Percentiles rank a stretch among this genome's conserved stretches.
These are phyloP conservation scores for Silene coronaria DNA, from an alignment of 179 eudicot genomes.

Conservation along the genomic window DNA sequence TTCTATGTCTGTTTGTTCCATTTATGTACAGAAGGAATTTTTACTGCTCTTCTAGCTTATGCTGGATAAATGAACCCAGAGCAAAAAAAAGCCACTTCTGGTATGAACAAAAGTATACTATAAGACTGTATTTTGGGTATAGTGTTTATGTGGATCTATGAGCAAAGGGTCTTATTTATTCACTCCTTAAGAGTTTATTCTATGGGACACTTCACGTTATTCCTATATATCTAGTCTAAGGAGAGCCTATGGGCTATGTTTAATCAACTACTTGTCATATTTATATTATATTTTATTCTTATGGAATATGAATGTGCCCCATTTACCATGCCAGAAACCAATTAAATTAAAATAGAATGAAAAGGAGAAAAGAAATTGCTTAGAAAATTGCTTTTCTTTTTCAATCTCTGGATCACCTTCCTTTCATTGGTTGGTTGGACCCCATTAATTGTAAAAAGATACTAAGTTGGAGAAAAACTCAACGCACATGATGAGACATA, in stretches of 20 bases:
- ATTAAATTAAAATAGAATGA: neutral
- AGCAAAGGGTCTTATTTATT: constrained; percentile 39
- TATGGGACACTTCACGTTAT: constrained; percentile 39
- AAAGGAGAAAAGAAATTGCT: neutral
- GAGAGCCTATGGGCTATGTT: constrained; percentile 37
- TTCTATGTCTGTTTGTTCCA: constrained; percentile 33
- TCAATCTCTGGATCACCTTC: constrained; percentile 5
- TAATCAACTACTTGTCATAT: constrained; percentile 27
- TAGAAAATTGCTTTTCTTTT: constrained; percentile 10
- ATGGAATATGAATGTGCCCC: constrained; percentile 33
- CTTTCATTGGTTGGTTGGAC: constrained; percentile 20
- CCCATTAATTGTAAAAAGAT: constrained; percentile 26
- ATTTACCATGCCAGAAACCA: constrained; percentile 24
- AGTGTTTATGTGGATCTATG: constrained; percentile 28
- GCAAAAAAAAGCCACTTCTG: constrained; percentile 6
- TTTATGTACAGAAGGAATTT: neutral
- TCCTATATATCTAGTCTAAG: constrained; percentile 34
- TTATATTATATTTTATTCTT: constrained; percentile 14
- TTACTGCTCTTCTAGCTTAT: constrained; percentile 5
- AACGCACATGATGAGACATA: constrained; percentile 24
- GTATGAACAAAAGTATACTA: constrained; percentile 5
- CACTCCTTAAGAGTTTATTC: constrained; percentile 22
- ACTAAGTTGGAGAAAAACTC: constrained; percentile 7
- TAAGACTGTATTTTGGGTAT: constrained; percentile 20
- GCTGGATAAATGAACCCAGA: constrained; percentile 13